phyloP scores from a whole-genome alignment of 164 flowering plant genomes.

The Chimonanthus salicifolius region DNA sequence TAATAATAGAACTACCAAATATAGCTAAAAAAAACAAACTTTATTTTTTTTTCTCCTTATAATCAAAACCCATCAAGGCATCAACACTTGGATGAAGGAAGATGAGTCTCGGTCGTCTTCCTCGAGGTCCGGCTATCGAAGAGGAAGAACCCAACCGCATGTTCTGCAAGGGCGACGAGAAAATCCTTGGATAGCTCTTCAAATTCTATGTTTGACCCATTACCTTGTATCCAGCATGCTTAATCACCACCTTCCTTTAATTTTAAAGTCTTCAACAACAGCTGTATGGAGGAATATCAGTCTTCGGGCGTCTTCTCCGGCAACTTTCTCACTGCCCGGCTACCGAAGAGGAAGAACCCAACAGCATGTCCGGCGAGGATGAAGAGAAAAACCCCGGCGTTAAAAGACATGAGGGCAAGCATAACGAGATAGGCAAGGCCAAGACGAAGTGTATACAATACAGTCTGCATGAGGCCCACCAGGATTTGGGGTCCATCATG shows the following conservation, averaged over 20 bases:
- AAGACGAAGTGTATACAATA: constrained; percentile 12
- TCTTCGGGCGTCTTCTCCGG: neutral
- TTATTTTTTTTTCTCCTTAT: too few species aligned
- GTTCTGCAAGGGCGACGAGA: constrained; percentile 26
- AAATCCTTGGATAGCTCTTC: constrained; percentile 7
- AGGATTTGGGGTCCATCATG: constrained; percentile 13
- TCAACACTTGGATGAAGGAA: neutral
- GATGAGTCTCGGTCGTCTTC: too few species aligned
- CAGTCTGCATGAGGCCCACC: constrained; percentile 17
- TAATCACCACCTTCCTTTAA: neutral
- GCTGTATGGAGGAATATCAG: constrained; percentile 8
- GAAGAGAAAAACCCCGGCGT: constrained; percentile 18
- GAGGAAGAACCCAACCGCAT: constrained; percentile 19
- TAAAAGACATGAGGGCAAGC: constrained; percentile 37
- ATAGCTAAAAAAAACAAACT: too few species aligned
- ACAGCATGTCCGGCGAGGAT: constrained; percentile 29
- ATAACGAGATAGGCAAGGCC: constrained; percentile 35
- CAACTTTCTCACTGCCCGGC: constrained; percentile 2
- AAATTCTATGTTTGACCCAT: too few species aligned
- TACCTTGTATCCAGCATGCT: too few species aligned
- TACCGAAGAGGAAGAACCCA: constrained; percentile 25
- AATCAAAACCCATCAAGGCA: neutral
- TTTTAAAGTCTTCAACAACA: neutral
- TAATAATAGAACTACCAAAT: too few species aligned
- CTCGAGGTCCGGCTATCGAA: too few species aligned